Evolutionary conservation across 2,329 filamentous ascomycete species (phyloP).

Genomic region (Pseudogymnoascus sp.): DNA sequence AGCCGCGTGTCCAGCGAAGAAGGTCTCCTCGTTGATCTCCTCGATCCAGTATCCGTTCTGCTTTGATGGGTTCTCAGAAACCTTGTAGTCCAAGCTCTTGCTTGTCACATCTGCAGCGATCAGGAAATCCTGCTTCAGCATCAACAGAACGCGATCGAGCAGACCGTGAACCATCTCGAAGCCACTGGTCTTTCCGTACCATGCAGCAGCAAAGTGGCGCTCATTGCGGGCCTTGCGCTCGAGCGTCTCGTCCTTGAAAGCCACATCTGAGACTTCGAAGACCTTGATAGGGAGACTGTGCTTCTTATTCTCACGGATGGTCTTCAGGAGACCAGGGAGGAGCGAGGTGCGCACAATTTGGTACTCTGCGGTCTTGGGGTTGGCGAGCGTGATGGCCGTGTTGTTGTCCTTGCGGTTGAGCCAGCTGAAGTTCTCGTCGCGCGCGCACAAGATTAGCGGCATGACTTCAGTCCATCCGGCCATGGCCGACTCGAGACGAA

Average conservation of each 20-base stretch:
- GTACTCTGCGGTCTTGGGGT: conserved; percentile 89
- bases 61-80: conserved; percentile 45
- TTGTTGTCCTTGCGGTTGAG: conserved; percentile 85
- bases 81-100: conserved; percentile 44
- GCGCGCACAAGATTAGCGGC: conserved; percentile 91
- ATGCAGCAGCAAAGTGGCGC: conserved; percentile 90
- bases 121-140: conserved; percentile 79
- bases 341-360: conserved; percentile 85
- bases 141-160: conserved; percentile 82
- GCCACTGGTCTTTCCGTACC: conserved; percentile 87
- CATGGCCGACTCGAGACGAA: conserved; percentile 82
- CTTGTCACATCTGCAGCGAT: conserved; percentile 55
- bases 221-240: conserved; percentile 90
- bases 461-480: conserved; percentile 95
- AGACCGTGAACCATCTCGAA: conserved; percentile 95
- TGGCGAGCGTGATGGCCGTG: conserved; percentile 75
- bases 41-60: conserved; percentile 87
- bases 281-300: conserved; percentile 84
- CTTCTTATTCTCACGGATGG: conserved; percentile 85
- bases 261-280: conserved; percentile 85
- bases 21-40: conserved; percentile 82
- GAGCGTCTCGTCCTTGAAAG: conserved; percentile 72
- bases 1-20: conserved; percentile 84
- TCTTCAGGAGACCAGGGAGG: conserved; percentile 83
- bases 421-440: conserved; percentile 97